Evolutionary conservation across 768 basidiomycete genomes (phyloP).

Genomic region (Leucocoprinus sp.): DNA sequence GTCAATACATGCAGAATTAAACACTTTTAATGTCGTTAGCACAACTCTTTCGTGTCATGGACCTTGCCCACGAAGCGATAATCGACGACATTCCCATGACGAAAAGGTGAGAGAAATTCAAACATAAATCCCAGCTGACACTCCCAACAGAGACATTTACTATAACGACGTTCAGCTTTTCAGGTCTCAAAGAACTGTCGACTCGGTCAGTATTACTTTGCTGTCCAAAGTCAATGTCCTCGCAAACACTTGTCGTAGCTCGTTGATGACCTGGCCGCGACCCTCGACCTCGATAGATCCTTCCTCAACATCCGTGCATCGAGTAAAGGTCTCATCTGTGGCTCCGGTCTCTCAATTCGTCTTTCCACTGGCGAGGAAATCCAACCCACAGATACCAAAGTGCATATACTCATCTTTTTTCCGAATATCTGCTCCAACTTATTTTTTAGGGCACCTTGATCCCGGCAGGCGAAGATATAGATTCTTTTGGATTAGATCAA

Average conservation of each 20-base stretch:
- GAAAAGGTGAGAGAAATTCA: conserved; percentile 39
- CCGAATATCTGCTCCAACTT: background rate
- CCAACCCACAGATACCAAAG: conserved; percentile 50
- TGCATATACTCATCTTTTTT: conserved; percentile 17
- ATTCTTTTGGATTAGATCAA: conserved; percentile 45
- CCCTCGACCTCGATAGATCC: conserved; percentile 60
- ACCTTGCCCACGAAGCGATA: conserved; percentile 64
- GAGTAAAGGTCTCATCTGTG: conserved; percentile 81
- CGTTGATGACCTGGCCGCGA: conserved; percentile 85
- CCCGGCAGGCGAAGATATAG: conserved; percentile 68
- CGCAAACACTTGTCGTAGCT: conserved; percentile 38
- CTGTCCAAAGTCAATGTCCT: background rate
- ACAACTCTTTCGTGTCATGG: conserved; percentile 57
- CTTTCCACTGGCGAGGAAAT: conserved; percentile 49
- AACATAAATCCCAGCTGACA: background rate
- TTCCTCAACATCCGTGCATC: conserved; percentile 83
- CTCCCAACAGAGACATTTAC: conserved; percentile 64
- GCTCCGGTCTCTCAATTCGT: conserved; percentile 50
- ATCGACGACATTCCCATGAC: conserved; percentile 45
- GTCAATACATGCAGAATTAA: conserved; percentile 14
- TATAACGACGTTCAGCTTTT: conserved; percentile 82
- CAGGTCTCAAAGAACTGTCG: conserved; percentile 67
- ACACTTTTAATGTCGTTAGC: conserved; percentile 31
- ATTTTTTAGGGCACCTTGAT: conserved; percentile 59
- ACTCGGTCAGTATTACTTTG: conserved; percentile 42